A percentile compares a stretch with the other conserved stretches of the same genome.
phyloP scores from a whole-genome alignment of 1,284 basidiomycete genomes.

The Trametes versicolor region DNA sequence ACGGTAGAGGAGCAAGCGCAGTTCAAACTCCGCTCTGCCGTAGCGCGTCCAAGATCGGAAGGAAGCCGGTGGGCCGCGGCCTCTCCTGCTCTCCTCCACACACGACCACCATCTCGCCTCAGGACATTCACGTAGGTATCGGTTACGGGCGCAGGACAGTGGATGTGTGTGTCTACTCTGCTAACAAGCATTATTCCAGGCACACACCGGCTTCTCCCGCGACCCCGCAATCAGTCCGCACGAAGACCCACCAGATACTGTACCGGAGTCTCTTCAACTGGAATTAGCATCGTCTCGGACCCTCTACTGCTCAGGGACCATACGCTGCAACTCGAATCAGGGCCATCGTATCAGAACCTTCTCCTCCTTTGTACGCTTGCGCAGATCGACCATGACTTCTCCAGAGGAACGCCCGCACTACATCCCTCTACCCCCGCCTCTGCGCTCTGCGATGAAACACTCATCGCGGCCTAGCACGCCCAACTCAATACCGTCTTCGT shows the following conservation, averaged over 20 bases:
- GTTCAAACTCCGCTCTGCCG: slow-evolving; percentile 30
- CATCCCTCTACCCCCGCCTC: slow-evolving; percentile 42
- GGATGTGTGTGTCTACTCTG: too few species aligned
- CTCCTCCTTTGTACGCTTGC: too few species aligned
- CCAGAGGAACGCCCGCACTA: slow-evolving; percentile 39
- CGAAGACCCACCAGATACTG: neutral
- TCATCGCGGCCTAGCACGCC: slow-evolving; percentile 44
- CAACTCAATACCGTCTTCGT: slow-evolving; percentile 25
- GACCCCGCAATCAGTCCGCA: slow-evolving; percentile 7
- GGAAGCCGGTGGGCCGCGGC: slow-evolving; percentile 11
- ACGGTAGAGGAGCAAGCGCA: slow-evolving; percentile 35
- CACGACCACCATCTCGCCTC: slow-evolving; percentile 7
- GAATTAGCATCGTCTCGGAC: neutral
- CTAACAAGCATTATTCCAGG: too few species aligned
- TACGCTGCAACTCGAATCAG: neutral
- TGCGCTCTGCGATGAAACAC: slow-evolving; percentile 64
- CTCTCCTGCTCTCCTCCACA: slow-evolving; percentile 11
- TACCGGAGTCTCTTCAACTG: slow-evolving; percentile 2
- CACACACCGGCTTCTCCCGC: neutral
- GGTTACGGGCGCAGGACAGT: neutral
- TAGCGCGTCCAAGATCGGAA: slow-evolving; percentile 15
- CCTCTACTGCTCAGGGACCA: neutral
- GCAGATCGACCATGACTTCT: slow-evolving; percentile 33
- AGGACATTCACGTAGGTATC: neutral
- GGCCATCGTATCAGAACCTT: neutral